Evolutionary conservation across 2,329 filamentous ascomycete genomes (phyloP).

Genomic region (Atkinsonella texensis): DNA sequence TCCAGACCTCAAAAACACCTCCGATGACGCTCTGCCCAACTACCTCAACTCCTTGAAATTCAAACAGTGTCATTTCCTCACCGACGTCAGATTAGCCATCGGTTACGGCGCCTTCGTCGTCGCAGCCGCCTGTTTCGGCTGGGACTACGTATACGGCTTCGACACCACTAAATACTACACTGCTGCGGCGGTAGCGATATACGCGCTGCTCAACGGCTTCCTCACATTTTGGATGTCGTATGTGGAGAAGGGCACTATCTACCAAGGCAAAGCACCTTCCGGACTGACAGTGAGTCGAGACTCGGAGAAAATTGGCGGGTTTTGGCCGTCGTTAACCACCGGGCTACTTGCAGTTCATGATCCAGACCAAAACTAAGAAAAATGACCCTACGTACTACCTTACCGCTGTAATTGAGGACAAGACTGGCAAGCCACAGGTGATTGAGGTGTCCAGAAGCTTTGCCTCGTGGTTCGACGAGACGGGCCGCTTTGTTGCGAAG

Average conservation of each 20-base stretch:
- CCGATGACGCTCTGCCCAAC: constrained; percentile 86
- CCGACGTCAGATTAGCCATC: constrained; percentile 70
- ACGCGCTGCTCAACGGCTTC: constrained; percentile 64
- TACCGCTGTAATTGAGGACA: constrained; percentile 43
- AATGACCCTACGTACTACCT: constrained; percentile 72
- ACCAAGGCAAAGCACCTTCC: constrained; percentile 55
- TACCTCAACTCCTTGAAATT: constrained; percentile 87
- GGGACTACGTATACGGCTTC: constrained; percentile 88
- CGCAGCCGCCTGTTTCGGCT: constrained; percentile 72
- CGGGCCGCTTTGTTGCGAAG: constrained; percentile 58
- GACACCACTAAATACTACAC: constrained; percentile 76
- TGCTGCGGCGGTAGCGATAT: constrained; percentile 63
- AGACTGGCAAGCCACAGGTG: constrained; percentile 26
- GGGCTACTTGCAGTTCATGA: constrained; percentile 45
- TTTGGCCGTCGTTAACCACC: background rate
- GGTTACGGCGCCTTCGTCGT: constrained; percentile 75
- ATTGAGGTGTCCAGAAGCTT: constrained; percentile 53
- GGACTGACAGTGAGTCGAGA: constrained; percentile 48
- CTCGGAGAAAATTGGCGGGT: background rate
- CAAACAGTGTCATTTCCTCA: constrained; percentile 65
- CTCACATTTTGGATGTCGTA: constrained; percentile 77
- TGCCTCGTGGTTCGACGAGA: constrained; percentile 62
- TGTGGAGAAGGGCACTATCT: constrained; percentile 73
- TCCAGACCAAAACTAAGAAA: constrained; percentile 64
- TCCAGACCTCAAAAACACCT: constrained; percentile 88